A percentile compares a stretch with the other conserved stretches of the same genome.
These are phyloP conservation scores for Apiotrichum gamsii DNA, from an alignment of 1,284 basidiomycete species.

Conservation along the genomic window DNA sequence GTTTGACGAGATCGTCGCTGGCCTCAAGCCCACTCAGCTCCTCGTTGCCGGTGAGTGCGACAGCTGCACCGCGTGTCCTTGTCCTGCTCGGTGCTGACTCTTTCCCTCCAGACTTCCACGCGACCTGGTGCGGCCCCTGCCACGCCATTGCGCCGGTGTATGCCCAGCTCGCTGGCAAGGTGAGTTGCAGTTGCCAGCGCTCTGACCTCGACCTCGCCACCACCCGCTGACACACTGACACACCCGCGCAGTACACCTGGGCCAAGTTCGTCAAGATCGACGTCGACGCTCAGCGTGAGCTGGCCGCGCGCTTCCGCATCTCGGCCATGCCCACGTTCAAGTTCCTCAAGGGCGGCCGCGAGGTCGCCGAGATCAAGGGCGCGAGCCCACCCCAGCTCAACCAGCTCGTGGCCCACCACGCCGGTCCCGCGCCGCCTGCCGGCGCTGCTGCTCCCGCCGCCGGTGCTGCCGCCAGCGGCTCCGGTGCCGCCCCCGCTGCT, in stretches of 20 bases:
- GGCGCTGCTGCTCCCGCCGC: constrained; percentile 1
- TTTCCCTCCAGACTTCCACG: constrained; percentile 32
- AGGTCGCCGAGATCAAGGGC: constrained; percentile 44
- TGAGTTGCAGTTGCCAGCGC: no score
- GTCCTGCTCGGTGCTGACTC: constrained; percentile 13
- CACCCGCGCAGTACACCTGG: no score
- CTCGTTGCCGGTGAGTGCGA: constrained; percentile 16
- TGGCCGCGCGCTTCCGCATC: constrained; percentile 46
- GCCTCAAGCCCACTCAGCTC: constrained; percentile 32
- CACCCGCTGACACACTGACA: no score
- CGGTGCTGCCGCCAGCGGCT: constrained; percentile 2
- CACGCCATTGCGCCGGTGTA: constrained; percentile 45
- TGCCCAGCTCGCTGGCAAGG: constrained; percentile 33
- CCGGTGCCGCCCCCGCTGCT: constrained; percentile 6
- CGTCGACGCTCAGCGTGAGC: constrained; percentile 45
- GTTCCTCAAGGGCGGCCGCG: constrained; percentile 47
- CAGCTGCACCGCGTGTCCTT: no score
- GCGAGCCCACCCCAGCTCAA: constrained; percentile 43
- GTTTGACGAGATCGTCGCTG: constrained; percentile 34
- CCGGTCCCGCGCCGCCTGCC: constrained; percentile 27
- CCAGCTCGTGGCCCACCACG: constrained; percentile 35
- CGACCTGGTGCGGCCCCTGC: constrained; percentile 43
- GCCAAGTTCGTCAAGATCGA: constrained; percentile 46
- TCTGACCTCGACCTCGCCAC: no score
- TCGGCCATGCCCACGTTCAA: constrained; percentile 52